Percentiles rank a stretch among this genome's conserved stretches.
phyloP scores from a whole-genome alignment of 805 yeast species.

The Hanseniaspora hatyaiensis region DNA sequence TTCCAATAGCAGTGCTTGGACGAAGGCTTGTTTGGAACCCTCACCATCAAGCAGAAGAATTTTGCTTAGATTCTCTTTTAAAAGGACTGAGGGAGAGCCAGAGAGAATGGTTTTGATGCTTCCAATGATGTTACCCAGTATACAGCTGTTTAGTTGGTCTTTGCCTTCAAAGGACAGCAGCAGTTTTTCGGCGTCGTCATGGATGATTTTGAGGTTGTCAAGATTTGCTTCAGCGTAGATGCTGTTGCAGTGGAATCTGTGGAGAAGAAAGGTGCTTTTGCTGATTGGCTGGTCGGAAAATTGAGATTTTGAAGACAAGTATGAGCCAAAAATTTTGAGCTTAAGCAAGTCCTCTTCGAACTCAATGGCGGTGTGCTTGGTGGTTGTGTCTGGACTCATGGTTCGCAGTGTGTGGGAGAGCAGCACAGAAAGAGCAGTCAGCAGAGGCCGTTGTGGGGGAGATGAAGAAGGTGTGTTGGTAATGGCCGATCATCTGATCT shows the following conservation, averaged over 20 bases:
- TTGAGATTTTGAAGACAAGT: not conserved
- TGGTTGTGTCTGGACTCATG: no score
- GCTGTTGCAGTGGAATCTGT: constrained; percentile 13
- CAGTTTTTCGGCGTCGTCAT: not conserved
- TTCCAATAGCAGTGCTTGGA: not conserved
- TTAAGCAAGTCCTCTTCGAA: not conserved
- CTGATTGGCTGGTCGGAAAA: not conserved
- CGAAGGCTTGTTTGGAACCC: not conserved
- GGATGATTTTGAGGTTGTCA: constrained; percentile 8
- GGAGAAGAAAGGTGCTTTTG: constrained; percentile 1
- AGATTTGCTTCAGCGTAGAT: not conserved
- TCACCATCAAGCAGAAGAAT: not conserved
- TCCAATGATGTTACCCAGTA: constrained; percentile 1
- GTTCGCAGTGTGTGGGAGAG: no score
- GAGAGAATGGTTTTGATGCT: not conserved
- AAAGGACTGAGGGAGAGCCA: not conserved
- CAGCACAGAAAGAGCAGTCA: no score
- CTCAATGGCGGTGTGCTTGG: not conserved
- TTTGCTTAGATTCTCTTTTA: no score
- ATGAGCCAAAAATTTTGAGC: constrained; percentile 9
- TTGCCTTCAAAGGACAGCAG: not conserved
- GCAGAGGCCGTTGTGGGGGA: not conserved
- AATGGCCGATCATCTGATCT: no score
- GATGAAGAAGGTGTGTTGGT: not conserved
- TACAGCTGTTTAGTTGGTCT: not conserved